Percentiles rank a stretch among this genome's conserved stretches.
These are phyloP conservation scores for Hansenula sp. DNA, from an alignment of 1,139 yeast species.

Conservation along the genomic window DNA sequence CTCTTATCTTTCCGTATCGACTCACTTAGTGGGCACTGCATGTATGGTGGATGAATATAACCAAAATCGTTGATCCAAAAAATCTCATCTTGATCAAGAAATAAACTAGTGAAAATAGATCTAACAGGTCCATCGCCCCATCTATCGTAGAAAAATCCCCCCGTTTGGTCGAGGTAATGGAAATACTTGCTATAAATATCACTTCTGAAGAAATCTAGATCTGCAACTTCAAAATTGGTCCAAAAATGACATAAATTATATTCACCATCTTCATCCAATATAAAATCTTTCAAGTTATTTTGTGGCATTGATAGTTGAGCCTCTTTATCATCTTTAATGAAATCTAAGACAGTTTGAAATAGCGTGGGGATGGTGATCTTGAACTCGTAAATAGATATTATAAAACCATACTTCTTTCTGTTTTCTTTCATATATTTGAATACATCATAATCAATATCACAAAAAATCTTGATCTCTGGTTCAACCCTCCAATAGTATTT, in stretches of 20 bases:
- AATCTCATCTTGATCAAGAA: slow-evolving; percentile 40
- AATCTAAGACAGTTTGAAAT: slow-evolving; percentile 53
- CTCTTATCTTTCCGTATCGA: slow-evolving; percentile 37
- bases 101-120: slow-evolving; percentile 51
- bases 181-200: slow-evolving; percentile 46
- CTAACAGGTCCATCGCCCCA: slow-evolving; percentile 69
- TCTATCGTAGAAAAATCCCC: slow-evolving; percentile 60
- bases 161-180: slow-evolving; percentile 44
- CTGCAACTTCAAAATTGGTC: slow-evolving; percentile 60
- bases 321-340: slow-evolving; percentile 39
- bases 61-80: slow-evolving; percentile 56
- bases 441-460: slow-evolving; percentile 52
- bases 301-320: slow-evolving; percentile 39
- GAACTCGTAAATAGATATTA: slow-evolving; percentile 64
- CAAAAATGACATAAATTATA: slow-evolving; percentile 62
- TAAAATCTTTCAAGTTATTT: slow-evolving; percentile 46
- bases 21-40: slow-evolving; percentile 51
- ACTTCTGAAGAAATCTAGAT: slow-evolving; percentile 50
- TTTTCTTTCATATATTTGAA: slow-evolving; percentile 46
- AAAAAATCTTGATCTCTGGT: slow-evolving; percentile 51
- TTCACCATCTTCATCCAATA: slow-evolving; percentile 45
- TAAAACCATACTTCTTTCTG: slow-evolving; percentile 49
- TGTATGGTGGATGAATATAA: slow-evolving; percentile 52
- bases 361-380: slow-evolving; percentile 53
- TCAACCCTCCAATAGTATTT: slow-evolving; percentile 59